Evolutionary conservation across 495 filamentous ascomycete genomes (phyloP), one percentile per base, ranked within the genome.

Genomic region (Astrothelium macrocarpum): DNA sequence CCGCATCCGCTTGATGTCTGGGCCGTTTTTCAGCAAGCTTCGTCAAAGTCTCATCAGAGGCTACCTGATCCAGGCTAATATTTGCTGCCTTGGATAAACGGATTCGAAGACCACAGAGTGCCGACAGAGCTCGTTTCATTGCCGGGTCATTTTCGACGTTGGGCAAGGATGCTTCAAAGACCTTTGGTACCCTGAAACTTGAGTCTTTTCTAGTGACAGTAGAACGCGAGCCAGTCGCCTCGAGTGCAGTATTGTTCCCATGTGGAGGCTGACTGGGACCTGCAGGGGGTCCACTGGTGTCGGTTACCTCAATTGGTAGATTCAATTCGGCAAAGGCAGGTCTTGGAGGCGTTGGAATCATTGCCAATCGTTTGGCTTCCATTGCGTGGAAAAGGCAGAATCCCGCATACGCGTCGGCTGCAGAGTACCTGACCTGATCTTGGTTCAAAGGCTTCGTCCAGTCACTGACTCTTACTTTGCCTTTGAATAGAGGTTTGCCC

Each of bases 351-450:
- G 60, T 67, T 7, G 75, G 75, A 25, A 67, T 59, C 63, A 77
- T 64, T 43, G 36, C 61, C 61, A 67, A 66, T 28, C 75, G 65
- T 61, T 71, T 75, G 23, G 60, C 64, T 53, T 77, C 74, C 23
- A 77, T 68, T 3, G 64, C 71, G 62, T 73, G 67, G 36, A 66
- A 77, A 4, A 77, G 64, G n/a, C 66, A 66, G 16, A 73, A 68
- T 11, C 73, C 74, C 16, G 72, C 72, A 64, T 77, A 77, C 0
- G 72, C 71, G 64, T 77, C 75, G 7, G 71, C 69, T 32, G 72
- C 73, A 12, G 75, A 72, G 53, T 77, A 76, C 14, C 49, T 43
- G 2, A 63, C 53, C 62, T 77, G 75, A 46, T 71, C 69, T 4
- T 29, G 14, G n/a, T 45, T 65, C n/a, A 77, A 58, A 18, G 25